Base-by-base conservation (phyloP, 225 moss, liverwort and hornwort species). In the Thuidium tamariscinum region DNA sequence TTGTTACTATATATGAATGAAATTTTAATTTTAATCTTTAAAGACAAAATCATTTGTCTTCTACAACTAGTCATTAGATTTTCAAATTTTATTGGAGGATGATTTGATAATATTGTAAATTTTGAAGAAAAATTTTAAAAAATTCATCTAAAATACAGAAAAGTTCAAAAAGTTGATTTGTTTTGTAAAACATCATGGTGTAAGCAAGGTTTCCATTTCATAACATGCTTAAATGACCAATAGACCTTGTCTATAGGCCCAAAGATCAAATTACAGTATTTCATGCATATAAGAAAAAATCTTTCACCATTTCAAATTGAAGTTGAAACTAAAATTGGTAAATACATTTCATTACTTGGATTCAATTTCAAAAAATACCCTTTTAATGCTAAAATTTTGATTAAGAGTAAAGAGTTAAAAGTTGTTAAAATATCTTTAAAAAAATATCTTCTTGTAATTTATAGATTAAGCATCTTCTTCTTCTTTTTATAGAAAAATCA, bases 331-430 rank as follows among this genome's bases (percentile, higher is more conserved):
- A 27, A 30, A 30, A 72, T 46, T 4, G 19, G 11, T 6, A 11
- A 72, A 11, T 1, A 18, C 30, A 29, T 15, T 46, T 23, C 4
- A 13, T 23, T 72, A 4, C 0, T 26, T 72, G 46, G 29, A 30
- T 46, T 44, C 1, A 30, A 0, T 46, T 29, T 17, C 3, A 9
- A 17, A 71, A 16, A 17, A 0, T 2, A 1, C 4, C 0, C 1
- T 25, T 8, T 69, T 41, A 8, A 4, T 4, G 19, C 2, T 41
- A 0, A 30, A 44, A 44, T 44, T 16, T 44, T 10, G 9, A 71
- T 46, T 2, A 29, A 16, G 44, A 44, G 10, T 3, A 27, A 16
- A 71, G 29, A 30, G 18, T 1, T 46, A 17, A 14, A 18, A 44
- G 17, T 71, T 71, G 16, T 27, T 3, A 29, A 44, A 44, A 71